Base-by-base conservation (phyloP, 495 filamentous ascomycete genomes). In the Elasticomyces elasticus region DNA sequence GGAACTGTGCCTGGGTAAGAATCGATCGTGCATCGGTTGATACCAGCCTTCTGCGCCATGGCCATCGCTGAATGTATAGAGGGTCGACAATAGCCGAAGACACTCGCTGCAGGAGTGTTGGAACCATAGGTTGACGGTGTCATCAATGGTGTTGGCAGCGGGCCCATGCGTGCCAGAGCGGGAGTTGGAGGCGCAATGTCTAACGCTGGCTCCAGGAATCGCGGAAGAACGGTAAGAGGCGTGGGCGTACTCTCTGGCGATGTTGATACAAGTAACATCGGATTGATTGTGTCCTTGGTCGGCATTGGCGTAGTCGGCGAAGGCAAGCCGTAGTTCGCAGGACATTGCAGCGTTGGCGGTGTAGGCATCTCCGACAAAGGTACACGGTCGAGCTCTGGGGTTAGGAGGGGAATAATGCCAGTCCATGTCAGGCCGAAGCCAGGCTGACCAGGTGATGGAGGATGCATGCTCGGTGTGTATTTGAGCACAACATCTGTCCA, bases 401-500 rank as follows among this genome's bases (percentile, higher is more conserved):
- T 86, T 54, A 97, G 75, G 44, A 71, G 71, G n/a, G 86, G 77
- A 47, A 97, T 80, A 51, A 94, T 77, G 11, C 77, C 75, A 47
- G 80, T 86, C 85, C 89, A 95, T 49, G 81, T 22, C 46, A 41
- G 66, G 73, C 55, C 68, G 73, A 56, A 77, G 73, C 45, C 64
- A 66, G 28, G 77, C 66, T 70, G 17, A 66, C 72, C 27, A 60
- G 62, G 42, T 70, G 71, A 38, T 72, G 79, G 72, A n/a, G 79
- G 76, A 23, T 61, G 49, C 26, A 23, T 33, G 31, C 24, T 6
- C 1, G 89, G 86, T 12, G 87, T 92, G 63, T 89, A 81, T 66
- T 86, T 88, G 46, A 94, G 70, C 51, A 96, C 86, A 52, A 95
- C 81, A 62, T 95, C 89, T 20, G 87, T 82, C 92, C 92, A 98